A percentile compares a stretch with the other conserved stretches of the same genome.
Evolutionary conservation across 2,329 filamentous ascomycete species (phyloP).

Genomic region (Pseudocercospora cruenta): DNA sequence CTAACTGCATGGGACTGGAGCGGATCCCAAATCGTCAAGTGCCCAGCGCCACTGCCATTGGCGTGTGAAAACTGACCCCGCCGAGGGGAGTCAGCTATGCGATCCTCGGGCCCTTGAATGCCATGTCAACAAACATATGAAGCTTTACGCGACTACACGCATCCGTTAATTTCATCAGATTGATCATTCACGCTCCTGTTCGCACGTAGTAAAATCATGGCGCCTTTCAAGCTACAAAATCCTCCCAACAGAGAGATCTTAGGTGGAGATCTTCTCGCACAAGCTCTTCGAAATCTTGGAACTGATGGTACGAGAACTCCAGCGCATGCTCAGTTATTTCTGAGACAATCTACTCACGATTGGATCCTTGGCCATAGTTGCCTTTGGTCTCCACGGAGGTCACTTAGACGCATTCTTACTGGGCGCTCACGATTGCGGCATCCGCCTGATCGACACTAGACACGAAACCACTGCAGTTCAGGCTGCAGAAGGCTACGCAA

Average conservation of each 20-base stretch:
- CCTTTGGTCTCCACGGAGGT: conserved; percentile 54
- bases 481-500: conserved; percentile 52
- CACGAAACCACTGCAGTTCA: conserved; percentile 55
- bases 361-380: conserved; percentile 32
- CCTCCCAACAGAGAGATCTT: conserved; percentile 47
- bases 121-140: not conserved
- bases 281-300: conserved; percentile 48
- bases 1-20: not conserved
- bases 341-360: not conserved
- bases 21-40: not conserved
- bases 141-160: not conserved
- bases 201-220: conserved; percentile 15
- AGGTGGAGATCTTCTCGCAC: conserved; percentile 52
- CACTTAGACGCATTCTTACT: conserved; percentile 55
- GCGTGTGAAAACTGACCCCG: not conserved
- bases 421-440: conserved; percentile 46
- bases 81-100: conserved; percentile 14
- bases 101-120: conserved; percentile 11
- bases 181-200: not conserved
- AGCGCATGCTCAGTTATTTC: not conserved
- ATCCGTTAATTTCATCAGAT: not conserved
- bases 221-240: conserved; percentile 33
- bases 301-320: conserved; percentile 31
- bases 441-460: conserved; percentile 50
- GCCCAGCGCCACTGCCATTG: not conserved